A percentile compares a stretch with the other conserved stretches of the same genome.
Conservation (phyloP, 2,329 filamentous ascomycete genomes). For the Xylaria sp. region DNA sequence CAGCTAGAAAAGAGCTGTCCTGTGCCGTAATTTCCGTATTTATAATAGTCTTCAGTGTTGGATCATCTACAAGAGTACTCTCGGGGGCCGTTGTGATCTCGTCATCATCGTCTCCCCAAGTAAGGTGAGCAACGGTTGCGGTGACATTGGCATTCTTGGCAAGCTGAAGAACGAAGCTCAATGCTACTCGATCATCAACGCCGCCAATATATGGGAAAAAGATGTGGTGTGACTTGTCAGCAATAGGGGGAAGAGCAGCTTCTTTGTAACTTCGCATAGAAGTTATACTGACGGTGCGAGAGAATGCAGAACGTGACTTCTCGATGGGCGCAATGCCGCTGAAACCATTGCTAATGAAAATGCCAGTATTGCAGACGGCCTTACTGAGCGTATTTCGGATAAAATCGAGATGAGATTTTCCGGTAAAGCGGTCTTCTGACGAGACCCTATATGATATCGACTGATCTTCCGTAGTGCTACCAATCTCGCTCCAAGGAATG, state of each 20-base stretch:
- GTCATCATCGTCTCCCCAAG: conserved; percentile 46
- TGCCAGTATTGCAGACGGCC: conserved; percentile 74
- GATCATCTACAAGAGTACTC: conserved; percentile 36
- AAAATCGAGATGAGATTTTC: conserved; percentile 75
- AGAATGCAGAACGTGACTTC: conserved; percentile 52
- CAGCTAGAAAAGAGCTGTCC: conserved; percentile 51
- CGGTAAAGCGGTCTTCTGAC: conserved; percentile 68
- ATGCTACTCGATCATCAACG: conserved; percentile 80
- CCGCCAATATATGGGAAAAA: conserved; percentile 90
- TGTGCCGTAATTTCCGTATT: conserved; percentile 50
- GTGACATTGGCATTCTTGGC: conserved; percentile 82
- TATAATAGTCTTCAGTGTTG: conserved; percentile 41
- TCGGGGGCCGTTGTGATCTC: conserved; percentile 42
- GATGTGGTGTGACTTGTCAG: conserved; percentile 80
- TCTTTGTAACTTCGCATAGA: conserved; percentile 71
- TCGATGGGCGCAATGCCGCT: conserved; percentile 52
- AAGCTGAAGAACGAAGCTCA: conserved; percentile 85
- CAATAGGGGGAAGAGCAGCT: conserved; percentile 65
- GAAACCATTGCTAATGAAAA: conserved; percentile 77
- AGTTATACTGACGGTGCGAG: conserved; percentile 62
- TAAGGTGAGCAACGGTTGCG: conserved; percentile 76
- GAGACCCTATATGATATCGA: conserved; percentile 55
- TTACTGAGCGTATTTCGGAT: conserved; percentile 73
- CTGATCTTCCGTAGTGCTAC: conserved; percentile 75
- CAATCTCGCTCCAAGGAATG: conserved; percentile 89